phyloP scores from a whole-genome alignment of 345 rosid species.

The Abelmoschus esculentus region DNA sequence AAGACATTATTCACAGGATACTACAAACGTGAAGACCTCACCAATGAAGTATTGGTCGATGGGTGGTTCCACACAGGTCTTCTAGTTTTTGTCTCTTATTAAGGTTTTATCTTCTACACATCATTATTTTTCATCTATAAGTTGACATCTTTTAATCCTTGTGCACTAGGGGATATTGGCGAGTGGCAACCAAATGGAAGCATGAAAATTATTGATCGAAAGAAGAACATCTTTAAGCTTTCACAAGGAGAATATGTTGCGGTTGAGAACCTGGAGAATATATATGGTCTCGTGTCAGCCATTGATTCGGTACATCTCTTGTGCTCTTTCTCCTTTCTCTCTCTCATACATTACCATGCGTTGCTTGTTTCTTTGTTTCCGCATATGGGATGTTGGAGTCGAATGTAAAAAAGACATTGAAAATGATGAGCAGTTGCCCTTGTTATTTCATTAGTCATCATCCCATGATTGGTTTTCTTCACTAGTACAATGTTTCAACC shows the following conservation, averaged over 20 bases:
- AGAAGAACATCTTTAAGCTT: slow-evolving; percentile 93
- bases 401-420: too few relatives aligned
- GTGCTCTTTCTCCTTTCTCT: too few relatives aligned
- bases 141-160: not conserved
- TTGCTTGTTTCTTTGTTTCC: too few relatives aligned
- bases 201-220: slow-evolving; percentile 86
- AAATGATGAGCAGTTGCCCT: too few relatives aligned
- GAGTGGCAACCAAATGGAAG: slow-evolving; percentile 99
- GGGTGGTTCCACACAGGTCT: slow-evolving; percentile 98
- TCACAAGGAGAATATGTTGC: slow-evolving; percentile 99
- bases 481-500: too few relatives aligned
- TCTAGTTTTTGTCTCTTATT: not conserved
- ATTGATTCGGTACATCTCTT: slow-evolving; percentile 59
- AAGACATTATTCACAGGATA: slow-evolving; percentile 76
- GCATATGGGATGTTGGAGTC: too few relatives aligned
- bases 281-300: slow-evolving; percentile 47
- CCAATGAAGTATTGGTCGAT: slow-evolving; percentile 71
- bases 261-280: slow-evolving; percentile 91
- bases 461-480: too few relatives aligned
- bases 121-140: not conserved
- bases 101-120: not conserved
- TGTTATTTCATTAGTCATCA: too few relatives aligned
- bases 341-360: too few relatives aligned
- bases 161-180: slow-evolving; percentile 73
- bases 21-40: slow-evolving; percentile 85